phyloP scores from a whole-genome alignment of 306 rosid genomes.

The Sphenostylis stenocarpa region DNA sequence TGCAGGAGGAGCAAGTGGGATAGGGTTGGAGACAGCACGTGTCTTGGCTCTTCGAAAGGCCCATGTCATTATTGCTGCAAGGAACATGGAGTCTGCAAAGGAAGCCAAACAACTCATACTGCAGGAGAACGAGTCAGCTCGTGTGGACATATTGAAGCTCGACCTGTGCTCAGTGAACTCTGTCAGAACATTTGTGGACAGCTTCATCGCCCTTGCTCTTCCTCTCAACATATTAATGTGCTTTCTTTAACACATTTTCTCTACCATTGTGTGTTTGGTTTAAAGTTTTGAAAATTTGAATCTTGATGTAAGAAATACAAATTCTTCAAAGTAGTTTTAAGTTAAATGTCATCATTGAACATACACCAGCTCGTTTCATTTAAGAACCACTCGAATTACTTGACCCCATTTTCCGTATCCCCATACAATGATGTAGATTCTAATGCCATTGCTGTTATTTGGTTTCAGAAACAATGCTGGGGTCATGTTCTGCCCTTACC shows the following conservation, averaged over 20 bases:
- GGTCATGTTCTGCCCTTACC: slow-evolving; percentile 89
- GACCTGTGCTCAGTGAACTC: slow-evolving; percentile 74
- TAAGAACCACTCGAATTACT: background rate
- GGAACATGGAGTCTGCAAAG: slow-evolving; percentile 72
- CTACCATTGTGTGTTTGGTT: background rate
- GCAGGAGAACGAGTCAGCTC: slow-evolving; percentile 42
- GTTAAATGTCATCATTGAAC: too few relatives aligned
- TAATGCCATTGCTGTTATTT: background rate
- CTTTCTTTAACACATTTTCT: background rate
- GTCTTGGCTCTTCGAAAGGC: slow-evolving; percentile 68
- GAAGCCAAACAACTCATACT: slow-evolving; percentile 62
- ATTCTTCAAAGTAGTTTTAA: too few relatives aligned
- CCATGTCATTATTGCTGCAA: slow-evolving; percentile 72
- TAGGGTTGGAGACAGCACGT: slow-evolving; percentile 83
- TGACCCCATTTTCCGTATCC: background rate
- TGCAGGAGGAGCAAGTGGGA: slow-evolving; percentile 96
- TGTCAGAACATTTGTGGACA: slow-evolving; percentile 56
- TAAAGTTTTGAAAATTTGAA: too few relatives aligned
- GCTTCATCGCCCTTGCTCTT: slow-evolving; percentile 66
- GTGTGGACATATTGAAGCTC: slow-evolving; percentile 63
- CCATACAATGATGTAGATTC: background rate
- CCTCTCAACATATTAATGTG: slow-evolving; percentile 91
- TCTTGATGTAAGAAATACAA: too few relatives aligned
- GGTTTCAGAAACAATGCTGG: slow-evolving; percentile 95
- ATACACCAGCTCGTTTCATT: background rate